Conservation (phyloP, 345 rosid genomes). For the Lumnitzera racemosa region DNA sequence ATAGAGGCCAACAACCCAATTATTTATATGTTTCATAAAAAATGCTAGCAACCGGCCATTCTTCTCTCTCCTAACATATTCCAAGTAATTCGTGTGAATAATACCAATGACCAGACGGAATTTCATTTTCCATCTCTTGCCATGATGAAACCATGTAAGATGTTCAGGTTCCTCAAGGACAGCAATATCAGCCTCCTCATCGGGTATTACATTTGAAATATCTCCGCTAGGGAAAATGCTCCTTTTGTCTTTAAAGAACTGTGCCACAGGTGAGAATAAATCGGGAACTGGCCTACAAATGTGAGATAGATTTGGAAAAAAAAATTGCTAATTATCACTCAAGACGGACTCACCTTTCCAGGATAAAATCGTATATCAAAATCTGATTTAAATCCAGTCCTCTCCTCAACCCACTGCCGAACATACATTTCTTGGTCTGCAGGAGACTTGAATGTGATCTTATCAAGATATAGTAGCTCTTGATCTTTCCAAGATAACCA, state of each 20-base stretch:
- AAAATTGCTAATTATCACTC: background rate
- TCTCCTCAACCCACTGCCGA: constrained; percentile 71
- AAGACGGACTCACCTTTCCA: constrained; percentile 46
- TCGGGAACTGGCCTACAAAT: background rate
- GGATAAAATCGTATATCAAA: constrained; percentile 71
- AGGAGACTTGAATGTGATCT: constrained; percentile 50
- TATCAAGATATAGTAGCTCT: constrained; percentile 56
- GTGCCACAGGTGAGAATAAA: constrained; percentile 2
- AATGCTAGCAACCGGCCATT: constrained; percentile 59
- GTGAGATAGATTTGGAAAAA: background rate
- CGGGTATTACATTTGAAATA: constrained; percentile 60
- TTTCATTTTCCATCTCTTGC: constrained; percentile 83
- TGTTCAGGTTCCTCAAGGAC: constrained; percentile 99
- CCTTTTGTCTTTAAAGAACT: constrained; percentile 83
- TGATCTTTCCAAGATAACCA: constrained; percentile 79
- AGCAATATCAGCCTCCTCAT: constrained; percentile 80
- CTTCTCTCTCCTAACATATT: constrained; percentile 79
- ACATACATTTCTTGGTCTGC: constrained; percentile 67
- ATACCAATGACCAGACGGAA: constrained; percentile 71
- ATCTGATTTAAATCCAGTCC: constrained; percentile 40
- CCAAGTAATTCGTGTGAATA: constrained; percentile 89
- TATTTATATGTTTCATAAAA: constrained; percentile 51
- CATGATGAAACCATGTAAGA: constrained; percentile 99
- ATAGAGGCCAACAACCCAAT: constrained; percentile 80
- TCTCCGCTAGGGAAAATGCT: constrained; percentile 92